These are phyloP conservation scores for Violaceomyces palustris DNA, from an alignment of 1,284 basidiomycete genomes.

Conservation along the genomic window DNA sequence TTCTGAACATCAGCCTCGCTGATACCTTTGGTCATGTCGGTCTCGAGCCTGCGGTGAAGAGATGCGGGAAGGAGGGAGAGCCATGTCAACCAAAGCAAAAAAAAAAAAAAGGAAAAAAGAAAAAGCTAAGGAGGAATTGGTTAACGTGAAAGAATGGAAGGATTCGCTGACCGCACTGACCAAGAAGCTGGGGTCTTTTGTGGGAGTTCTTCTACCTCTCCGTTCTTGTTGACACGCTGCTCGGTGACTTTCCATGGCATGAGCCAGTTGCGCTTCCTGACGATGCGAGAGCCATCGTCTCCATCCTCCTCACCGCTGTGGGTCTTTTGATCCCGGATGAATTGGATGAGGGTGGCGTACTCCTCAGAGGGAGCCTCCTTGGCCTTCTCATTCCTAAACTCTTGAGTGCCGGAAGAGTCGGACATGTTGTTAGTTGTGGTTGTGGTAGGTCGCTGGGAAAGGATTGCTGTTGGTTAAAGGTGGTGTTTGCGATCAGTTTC, in stretches of 20 bases:
- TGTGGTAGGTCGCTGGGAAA: not conserved
- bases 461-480: no score
- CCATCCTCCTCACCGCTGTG: slow-evolving; percentile 34
- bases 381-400: slow-evolving; percentile 29
- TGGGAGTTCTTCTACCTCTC: slow-evolving; percentile 47
- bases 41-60: slow-evolving; percentile 54
- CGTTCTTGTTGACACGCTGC: slow-evolving; percentile 52
- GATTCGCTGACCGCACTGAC: slow-evolving; percentile 8
- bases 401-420: slow-evolving; percentile 33
- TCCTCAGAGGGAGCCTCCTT: slow-evolving; percentile 36
- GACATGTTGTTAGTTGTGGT: slow-evolving; percentile 19
- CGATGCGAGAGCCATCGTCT: slow-evolving; percentile 35
- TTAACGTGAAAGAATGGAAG: not conserved
- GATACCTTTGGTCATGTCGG: slow-evolving; percentile 57
- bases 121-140: not conserved
- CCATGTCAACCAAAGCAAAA: not conserved
- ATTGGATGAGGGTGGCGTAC: slow-evolving; percentile 47
- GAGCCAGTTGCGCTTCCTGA: slow-evolving; percentile 47
- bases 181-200: slow-evolving; percentile 50
- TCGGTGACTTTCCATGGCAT: slow-evolving; percentile 49
- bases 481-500: no score
- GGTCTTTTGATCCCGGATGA: slow-evolving; percentile 47
- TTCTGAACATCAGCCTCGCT: slow-evolving; percentile 54
- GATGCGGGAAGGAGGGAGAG: not conserved
- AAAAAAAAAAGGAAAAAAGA: not conserved